A percentile compares a stretch with the other conserved stretches of the same genome.
These are phyloP conservation scores for Tulasnella sp. DNA, from an alignment of 768 basidiomycete genomes.

Conservation along the genomic window DNA sequence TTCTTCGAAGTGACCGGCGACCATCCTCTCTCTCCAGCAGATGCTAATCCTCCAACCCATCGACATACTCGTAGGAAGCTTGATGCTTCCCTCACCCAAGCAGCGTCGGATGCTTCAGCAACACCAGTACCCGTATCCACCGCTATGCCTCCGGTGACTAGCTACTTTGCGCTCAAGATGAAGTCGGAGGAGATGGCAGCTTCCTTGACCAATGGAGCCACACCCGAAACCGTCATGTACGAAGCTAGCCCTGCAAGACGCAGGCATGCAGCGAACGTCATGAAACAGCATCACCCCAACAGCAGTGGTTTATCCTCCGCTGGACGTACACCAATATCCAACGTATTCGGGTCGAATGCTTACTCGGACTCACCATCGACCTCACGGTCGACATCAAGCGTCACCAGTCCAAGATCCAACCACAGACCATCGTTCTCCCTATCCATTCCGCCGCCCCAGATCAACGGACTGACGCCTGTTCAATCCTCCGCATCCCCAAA, in stretches of 20 bases:
- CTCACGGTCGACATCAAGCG: neutral
- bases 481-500: neutral
- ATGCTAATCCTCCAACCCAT: conserved; percentile 28
- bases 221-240: neutral
- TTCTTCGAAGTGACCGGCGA: neutral
- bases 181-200: conserved; percentile 44
- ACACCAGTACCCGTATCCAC: neutral
- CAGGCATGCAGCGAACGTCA: neutral
- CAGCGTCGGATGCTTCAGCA: neutral
- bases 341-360: conserved; percentile 1
- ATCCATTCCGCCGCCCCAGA: conserved; percentile 5
- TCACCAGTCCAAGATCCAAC: neutral
- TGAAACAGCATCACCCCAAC: neutral
- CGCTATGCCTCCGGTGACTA: conserved; percentile 34
- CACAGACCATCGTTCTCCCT: conserved; percentile 18
- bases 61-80: conserved; percentile 12
- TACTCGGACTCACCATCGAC: neutral
- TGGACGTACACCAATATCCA: conserved; percentile 5
- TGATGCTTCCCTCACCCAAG: neutral
- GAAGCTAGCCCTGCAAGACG: neutral
- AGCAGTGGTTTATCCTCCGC: neutral
- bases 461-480: conserved; percentile 6
- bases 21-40: conserved; percentile 57
- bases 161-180: conserved; percentile 56
- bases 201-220: neutral